Conservation (phyloP, 148 eudicot species). For the Agrostemma githago region DNA sequence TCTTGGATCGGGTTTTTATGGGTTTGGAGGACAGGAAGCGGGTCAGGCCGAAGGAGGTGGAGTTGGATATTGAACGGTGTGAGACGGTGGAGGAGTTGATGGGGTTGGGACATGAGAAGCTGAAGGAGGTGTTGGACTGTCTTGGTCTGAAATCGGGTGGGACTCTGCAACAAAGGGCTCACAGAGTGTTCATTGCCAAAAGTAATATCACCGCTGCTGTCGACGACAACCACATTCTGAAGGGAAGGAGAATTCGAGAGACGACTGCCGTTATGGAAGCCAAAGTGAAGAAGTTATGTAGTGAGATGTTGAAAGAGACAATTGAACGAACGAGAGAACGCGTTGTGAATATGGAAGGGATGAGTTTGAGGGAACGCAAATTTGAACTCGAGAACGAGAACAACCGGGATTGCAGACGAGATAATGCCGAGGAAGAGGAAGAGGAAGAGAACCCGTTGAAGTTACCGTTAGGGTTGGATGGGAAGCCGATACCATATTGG, state of each 20-base stretch:
- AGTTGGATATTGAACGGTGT: not conserved
- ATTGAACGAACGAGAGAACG: slow-evolving; percentile 1
- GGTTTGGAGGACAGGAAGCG: not conserved
- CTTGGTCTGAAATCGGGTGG: slow-evolving; percentile 19
- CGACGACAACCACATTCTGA: not conserved
- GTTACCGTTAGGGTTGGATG: slow-evolving; percentile 5
- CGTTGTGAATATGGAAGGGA: slow-evolving; percentile 7
- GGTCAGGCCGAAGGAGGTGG: not conserved
- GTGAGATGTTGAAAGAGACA: slow-evolving; percentile 1
- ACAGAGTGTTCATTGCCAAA: slow-evolving; percentile 3
- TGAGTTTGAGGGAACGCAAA: not conserved
- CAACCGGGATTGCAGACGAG: not conserved
- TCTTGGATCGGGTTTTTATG: not conserved
- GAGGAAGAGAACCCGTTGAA: not conserved
- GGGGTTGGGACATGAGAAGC: slow-evolving; percentile 7
- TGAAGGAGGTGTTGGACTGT: slow-evolving; percentile 1
- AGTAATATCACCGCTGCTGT: not conserved
- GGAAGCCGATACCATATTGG: slow-evolving; percentile 17
- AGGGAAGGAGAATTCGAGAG: not conserved
- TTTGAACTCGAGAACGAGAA: not conserved
- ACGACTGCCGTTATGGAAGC: slow-evolving; percentile 13
- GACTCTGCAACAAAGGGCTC: slow-evolving; percentile 12
- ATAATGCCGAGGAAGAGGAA: not conserved
- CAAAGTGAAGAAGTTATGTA: slow-evolving; percentile 11
- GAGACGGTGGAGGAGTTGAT: slow-evolving; percentile 11